These are phyloP conservation scores for Paecilomyces sp. DNA, from an alignment of 2,329 filamentous ascomycete species.

Conservation along the genomic window DNA sequence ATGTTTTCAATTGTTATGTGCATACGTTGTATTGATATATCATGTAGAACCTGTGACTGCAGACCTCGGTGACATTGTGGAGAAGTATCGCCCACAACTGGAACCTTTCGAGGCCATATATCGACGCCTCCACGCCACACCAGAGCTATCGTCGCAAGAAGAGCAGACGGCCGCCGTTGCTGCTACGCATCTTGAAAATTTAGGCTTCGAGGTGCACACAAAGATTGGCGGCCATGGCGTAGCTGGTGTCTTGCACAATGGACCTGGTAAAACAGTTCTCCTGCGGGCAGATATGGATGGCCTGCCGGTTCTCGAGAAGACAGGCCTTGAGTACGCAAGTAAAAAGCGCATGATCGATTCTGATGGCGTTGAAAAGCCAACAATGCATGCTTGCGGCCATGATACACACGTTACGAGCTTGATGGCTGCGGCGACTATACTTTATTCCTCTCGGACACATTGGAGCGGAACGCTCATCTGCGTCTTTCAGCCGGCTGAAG, in stretches of 20 bases:
- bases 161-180: slow-evolving; percentile 43
- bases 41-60: not conserved
- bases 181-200: slow-evolving; percentile 31
- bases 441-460: slow-evolving; percentile 32
- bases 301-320: slow-evolving; percentile 51
- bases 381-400: slow-evolving; percentile 65
- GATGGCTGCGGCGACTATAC: slow-evolving; percentile 47
- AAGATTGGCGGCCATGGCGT: slow-evolving; percentile 55
- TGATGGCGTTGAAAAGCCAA: slow-evolving; percentile 44
- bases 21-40: not conserved
- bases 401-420: slow-evolving; percentile 58
- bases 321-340: slow-evolving; percentile 50
- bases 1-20: not conserved
- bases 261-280: slow-evolving; percentile 48
- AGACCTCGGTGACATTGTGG: slow-evolving; percentile 14
- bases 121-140: slow-evolving; percentile 48
- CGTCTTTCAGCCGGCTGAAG: slow-evolving; percentile 59
- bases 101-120: slow-evolving; percentile 46
- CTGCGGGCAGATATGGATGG: slow-evolving; percentile 59
- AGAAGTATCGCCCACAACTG: slow-evolving; percentile 35
- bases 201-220: slow-evolving; percentile 39
- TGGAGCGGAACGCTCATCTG: slow-evolving; percentile 57
- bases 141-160: slow-evolving; percentile 53
- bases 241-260: slow-evolving; percentile 51
- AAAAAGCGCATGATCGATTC: slow-evolving; percentile 35